Conservation (phyloP, 2,329 filamentous ascomycete genomes). For the Macrophomina pseudophaseolina region DNA sequence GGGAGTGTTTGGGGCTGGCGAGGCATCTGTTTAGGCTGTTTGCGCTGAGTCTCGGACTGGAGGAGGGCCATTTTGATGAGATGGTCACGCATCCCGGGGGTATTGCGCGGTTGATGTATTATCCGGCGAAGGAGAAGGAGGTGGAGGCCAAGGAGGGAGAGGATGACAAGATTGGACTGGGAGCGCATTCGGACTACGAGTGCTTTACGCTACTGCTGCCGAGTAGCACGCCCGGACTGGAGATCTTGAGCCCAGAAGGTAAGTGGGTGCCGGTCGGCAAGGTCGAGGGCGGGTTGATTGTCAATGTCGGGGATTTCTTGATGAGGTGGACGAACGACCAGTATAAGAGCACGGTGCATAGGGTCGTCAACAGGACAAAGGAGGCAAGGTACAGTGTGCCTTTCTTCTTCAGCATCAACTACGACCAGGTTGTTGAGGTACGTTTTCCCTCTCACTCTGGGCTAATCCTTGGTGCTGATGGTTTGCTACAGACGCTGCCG, state of each 20-base stretch:
- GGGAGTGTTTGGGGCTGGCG: conserved; percentile 44
- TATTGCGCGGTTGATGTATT: conserved; percentile 48
- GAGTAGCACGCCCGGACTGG: conserved; percentile 38
- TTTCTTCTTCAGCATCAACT: conserved; percentile 55
- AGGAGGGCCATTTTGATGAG: conserved; percentile 47
- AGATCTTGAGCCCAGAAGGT: conserved; percentile 40
- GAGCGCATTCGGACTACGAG: conserved; percentile 28
- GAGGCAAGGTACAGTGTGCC: conserved; percentile 52
- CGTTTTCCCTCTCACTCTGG: neutral
- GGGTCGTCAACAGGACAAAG: conserved; percentile 49
- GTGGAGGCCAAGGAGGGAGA: conserved; percentile 21
- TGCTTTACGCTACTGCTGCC: conserved; percentile 39
- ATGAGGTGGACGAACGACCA: conserved; percentile 58
- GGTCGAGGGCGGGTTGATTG: conserved; percentile 52
- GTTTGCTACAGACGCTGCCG: conserved; percentile 37
- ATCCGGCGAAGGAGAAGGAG: conserved; percentile 38
- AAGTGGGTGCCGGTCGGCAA: conserved; percentile 43
- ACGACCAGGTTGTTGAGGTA: conserved; percentile 46
- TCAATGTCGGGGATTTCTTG: conserved; percentile 60
- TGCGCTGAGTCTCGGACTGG: conserved; percentile 45
- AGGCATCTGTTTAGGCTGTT: conserved; percentile 50
- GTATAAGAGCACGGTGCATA: conserved; percentile 57
- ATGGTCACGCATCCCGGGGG: conserved; percentile 50
- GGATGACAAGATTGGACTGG: conserved; percentile 25
- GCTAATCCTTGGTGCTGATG: neutral